Evolutionary conservation across 805 yeast genomes (phyloP).

Genomic region (Vanderwaltozyma verrucispora): DNA sequence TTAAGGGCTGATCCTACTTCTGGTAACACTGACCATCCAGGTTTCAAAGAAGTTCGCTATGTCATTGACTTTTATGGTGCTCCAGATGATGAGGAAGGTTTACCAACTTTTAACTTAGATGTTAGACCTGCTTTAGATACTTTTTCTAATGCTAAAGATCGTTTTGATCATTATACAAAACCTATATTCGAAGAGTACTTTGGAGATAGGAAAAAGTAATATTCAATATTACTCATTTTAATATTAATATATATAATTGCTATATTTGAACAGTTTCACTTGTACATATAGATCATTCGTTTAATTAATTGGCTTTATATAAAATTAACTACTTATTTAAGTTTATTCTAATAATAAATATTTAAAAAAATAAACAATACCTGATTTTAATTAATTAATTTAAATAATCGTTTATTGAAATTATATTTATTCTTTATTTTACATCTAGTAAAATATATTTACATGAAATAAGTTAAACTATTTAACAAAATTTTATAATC

Average conservation of each 20-base stretch:
- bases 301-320: too few relatives aligned
- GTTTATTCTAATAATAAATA: too few relatives aligned
- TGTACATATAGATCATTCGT: too few relatives aligned
- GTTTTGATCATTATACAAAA: slow-evolving; percentile 40
- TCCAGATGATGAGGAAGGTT: slow-evolving; percentile 79
- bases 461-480: neutral
- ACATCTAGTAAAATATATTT: neutral
- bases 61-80: slow-evolving; percentile 96
- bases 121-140: slow-evolving; percentile 91
- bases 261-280: too few relatives aligned
- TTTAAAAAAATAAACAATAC: too few relatives aligned
- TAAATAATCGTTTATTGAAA: too few relatives aligned
- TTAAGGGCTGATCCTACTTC: slow-evolving; percentile 44
- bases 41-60: slow-evolving; percentile 70
- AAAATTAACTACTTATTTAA: too few relatives aligned
- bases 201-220: neutral
- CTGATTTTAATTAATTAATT: too few relatives aligned
- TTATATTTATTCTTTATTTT: neutral
- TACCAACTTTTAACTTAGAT: slow-evolving; percentile 87
- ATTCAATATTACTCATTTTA: too few relatives aligned
- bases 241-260: too few relatives aligned
- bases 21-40: slow-evolving; percentile 25
- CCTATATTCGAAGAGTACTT: slow-evolving; percentile 1
- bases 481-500: neutral
- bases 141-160: slow-evolving; percentile 50